Evolutionary conservation across 2,329 filamentous ascomycete species (phyloP).

Genomic region (Akanthomyces dipterigenus): DNA sequence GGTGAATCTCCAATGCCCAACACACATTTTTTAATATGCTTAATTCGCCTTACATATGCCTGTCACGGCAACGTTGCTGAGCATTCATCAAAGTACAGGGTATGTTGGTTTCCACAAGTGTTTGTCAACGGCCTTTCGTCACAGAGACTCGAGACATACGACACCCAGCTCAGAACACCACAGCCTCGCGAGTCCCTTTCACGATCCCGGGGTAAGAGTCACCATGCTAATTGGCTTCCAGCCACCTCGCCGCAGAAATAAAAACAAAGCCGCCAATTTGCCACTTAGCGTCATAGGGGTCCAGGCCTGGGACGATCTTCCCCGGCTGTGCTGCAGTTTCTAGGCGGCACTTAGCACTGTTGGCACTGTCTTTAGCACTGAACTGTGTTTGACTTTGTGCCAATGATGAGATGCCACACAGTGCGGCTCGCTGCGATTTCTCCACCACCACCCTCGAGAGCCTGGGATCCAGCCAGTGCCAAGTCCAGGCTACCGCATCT

Average conservation of each 20-base stretch:
- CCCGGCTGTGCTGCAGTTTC: not conserved
- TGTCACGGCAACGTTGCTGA: too few species aligned
- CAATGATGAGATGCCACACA: not conserved
- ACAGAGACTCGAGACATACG: not conserved
- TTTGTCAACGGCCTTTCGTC: not conserved
- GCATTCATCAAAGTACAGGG: not conserved
- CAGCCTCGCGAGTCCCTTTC: not conserved
- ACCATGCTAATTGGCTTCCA: not conserved
- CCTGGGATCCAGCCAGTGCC: not conserved
- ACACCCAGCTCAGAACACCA: not conserved
- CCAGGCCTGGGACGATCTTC: not conserved
- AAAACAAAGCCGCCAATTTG: not conserved
- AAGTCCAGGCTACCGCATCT: not conserved
- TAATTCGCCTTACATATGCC: too few species aligned
- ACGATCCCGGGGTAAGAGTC: not conserved
- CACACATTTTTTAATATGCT: too few species aligned
- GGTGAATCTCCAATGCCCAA: too few species aligned
- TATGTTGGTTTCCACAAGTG: not conserved
- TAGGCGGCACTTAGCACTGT: too few species aligned
- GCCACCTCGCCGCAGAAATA: not conserved
- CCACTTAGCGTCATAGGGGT: conserved; percentile 7
- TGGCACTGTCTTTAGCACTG: not conserved
- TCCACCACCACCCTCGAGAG: not conserved
- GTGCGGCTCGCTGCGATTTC: not conserved
- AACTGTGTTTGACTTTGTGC: not conserved